phyloP scores from a whole-genome alignment of 768 basidiomycete genomes.

The Mycena haematopus region DNA sequence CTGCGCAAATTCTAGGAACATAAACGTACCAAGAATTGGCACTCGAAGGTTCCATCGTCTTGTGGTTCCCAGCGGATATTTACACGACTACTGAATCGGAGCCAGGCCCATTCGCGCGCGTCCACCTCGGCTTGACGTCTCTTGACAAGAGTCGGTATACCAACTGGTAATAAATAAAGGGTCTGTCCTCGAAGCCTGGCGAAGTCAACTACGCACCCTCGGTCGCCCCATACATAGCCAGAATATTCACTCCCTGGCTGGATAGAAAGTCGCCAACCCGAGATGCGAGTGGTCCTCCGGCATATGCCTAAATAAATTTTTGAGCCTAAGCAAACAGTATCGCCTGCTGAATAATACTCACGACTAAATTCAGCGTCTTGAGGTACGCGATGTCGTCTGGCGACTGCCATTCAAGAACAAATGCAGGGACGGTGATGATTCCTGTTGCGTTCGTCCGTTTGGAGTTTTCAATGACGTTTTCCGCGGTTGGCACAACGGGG shows the following conservation, averaged over 20 bases:
- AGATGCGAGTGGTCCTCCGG: slow-evolving; percentile 44
- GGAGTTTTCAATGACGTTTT: slow-evolving; percentile 46
- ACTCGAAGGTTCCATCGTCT: too few relatives aligned
- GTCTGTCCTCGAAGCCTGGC: neutral
- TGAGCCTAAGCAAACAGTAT: slow-evolving; percentile 31
- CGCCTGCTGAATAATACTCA: slow-evolving; percentile 28
- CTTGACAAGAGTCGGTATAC: slow-evolving; percentile 11
- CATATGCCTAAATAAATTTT: slow-evolving; percentile 35
- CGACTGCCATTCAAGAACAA: slow-evolving; percentile 48
- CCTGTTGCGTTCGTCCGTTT: slow-evolving; percentile 35
- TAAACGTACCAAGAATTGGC: neutral
- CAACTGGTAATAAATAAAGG: neutral
- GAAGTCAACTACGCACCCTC: slow-evolving; percentile 34
- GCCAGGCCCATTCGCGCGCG: slow-evolving; percentile 39
- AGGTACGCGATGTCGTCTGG: too few relatives aligned
- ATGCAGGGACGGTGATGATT: slow-evolving; percentile 45
- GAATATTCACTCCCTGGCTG: too few relatives aligned
- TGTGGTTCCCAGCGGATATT: slow-evolving; percentile 43
- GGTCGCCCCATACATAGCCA: slow-evolving; percentile 44
- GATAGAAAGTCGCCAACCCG: slow-evolving; percentile 43
- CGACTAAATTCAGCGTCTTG: slow-evolving; percentile 36
- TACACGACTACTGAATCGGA: slow-evolving; percentile 34
- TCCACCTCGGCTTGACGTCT: slow-evolving; percentile 26
- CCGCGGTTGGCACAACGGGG: slow-evolving; percentile 46
- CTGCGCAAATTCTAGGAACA: neutral